Evolutionary conservation across 176 grass and related monocot genomes (phyloP).

Genomic region (Themeda triandra): DNA sequence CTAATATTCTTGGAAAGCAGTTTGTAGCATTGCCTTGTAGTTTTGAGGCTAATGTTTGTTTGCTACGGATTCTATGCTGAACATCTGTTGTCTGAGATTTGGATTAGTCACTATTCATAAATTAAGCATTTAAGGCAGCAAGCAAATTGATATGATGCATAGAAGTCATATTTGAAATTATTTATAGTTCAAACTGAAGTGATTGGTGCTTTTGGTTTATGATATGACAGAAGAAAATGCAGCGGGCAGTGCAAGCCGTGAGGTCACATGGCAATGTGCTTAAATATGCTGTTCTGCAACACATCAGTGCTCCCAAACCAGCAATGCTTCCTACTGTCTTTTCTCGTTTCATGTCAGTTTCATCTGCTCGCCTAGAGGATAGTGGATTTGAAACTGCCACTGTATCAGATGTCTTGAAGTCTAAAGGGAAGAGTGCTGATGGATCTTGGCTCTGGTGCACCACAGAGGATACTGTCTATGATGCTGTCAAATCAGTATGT

Average conservation of each 20-base stretch:
- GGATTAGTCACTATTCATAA: not conserved
- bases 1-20: slow-evolving; percentile 1
- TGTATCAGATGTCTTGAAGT: slow-evolving; percentile 73
- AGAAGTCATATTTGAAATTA: not conserved
- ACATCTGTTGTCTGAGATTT: not conserved
- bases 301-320: slow-evolving; percentile 48
- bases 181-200: slow-evolving; percentile 18
- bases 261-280: slow-evolving; percentile 56
- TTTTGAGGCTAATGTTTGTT: not conserved
- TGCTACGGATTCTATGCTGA: not conserved
- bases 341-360: slow-evolving; percentile 60
- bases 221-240: slow-evolving; percentile 67
- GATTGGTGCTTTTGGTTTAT: slow-evolving; percentile 11
- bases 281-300: slow-evolving; percentile 49
- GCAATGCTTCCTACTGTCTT: slow-evolving; percentile 46
- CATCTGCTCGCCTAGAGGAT: slow-evolving; percentile 70
- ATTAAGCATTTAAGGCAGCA: not conserved
- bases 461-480: slow-evolving; percentile 84
- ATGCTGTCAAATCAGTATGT: slow-evolving; percentile 94
- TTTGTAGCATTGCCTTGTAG: not conserved
- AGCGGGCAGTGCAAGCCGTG: slow-evolving; percentile 63
- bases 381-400: slow-evolving; percentile 86
- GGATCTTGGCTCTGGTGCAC: slow-evolving; percentile 99
- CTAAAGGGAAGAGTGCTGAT: slow-evolving; percentile 89
- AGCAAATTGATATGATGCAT: not conserved